Conservation (phyloP, 2,329 filamentous ascomycete genomes). For the Colletotrichum chrysophilum region DNA sequence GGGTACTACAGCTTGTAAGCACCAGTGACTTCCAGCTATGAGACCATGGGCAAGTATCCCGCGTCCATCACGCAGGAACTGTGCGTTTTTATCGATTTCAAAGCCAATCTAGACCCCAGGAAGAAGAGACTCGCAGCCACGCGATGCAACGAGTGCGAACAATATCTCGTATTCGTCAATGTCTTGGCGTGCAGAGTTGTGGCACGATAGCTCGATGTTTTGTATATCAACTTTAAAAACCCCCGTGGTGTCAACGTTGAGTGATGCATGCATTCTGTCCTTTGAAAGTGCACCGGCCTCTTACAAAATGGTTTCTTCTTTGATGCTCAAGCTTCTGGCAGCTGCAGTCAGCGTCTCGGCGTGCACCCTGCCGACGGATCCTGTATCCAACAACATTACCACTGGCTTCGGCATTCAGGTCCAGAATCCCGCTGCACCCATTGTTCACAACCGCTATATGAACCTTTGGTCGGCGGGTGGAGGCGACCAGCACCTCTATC, state of each 20-base stretch:
- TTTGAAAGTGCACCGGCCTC: neutral
- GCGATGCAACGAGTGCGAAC: neutral
- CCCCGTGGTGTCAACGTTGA: neutral
- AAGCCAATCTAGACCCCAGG: neutral
- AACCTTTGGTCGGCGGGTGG: constrained; percentile 40
- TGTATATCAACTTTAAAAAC: neutral
- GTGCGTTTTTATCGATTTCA: neutral
- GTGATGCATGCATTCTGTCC: neutral
- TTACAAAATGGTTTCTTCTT: neutral
- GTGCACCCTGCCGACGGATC: constrained; percentile 33
- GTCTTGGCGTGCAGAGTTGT: neutral
- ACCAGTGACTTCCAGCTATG: neutral
- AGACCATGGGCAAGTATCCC: neutral
- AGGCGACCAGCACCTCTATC: constrained; percentile 45
- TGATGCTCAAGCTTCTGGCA: constrained; percentile 8
- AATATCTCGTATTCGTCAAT: constrained; percentile 16
- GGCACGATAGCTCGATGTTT: neutral
- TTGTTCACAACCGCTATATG: constrained; percentile 40
- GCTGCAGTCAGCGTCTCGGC: constrained; percentile 29
- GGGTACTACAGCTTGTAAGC: neutral
- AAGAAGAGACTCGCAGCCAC: neutral
- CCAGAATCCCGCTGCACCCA: constrained; percentile 39
- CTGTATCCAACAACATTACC: constrained; percentile 36
- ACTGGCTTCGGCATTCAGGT: constrained; percentile 40
- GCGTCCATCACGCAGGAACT: neutral